Percentiles rank a stretch among this genome's conserved stretches.
phyloP scores from a whole-genome alignment of 306 rosid genomes.

The Argentina anserina region DNA sequence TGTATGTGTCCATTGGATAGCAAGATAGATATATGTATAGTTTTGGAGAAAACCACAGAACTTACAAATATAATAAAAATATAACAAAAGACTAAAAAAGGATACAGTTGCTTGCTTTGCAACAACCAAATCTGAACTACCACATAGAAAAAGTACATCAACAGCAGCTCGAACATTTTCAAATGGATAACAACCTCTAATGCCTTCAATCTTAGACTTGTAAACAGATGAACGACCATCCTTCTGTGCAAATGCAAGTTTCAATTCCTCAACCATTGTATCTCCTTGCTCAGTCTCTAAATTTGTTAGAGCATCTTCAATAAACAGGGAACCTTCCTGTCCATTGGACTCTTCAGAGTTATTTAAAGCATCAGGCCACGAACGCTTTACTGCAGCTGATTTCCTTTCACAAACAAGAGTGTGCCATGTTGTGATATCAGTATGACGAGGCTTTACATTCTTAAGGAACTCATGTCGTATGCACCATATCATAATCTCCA shows the following conservation, averaged over 20 bases:
- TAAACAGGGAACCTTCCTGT: conserved; percentile 68
- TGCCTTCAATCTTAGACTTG: conserved; percentile 51
- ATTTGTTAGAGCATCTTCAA: conserved; percentile 85
- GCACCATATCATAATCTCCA: conserved; percentile 92
- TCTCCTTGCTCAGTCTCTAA: conserved; percentile 63
- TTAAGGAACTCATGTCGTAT: conserved; percentile 69
- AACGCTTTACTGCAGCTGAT: conserved; percentile 71
- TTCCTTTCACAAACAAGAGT: conserved; percentile 59
- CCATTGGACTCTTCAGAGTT: conserved; percentile 55
- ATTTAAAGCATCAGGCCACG: conserved; percentile 87
- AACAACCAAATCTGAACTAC: conserved; percentile 77
- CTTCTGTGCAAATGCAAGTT: conserved; percentile 59
- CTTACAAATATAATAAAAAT: background rate
- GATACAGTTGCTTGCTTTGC: conserved; percentile 99
- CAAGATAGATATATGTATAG: background rate
- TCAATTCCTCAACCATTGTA: conserved; percentile 51
- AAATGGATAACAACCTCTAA: conserved; percentile 75
- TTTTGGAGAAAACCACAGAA: conserved; percentile 16
- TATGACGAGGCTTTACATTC: conserved; percentile 47
- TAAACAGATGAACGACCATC: conserved; percentile 43
- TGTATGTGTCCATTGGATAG: background rate
- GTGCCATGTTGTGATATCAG: conserved; percentile 58
- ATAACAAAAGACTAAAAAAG: conserved; percentile 22
- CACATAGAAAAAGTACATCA: conserved; percentile 75
- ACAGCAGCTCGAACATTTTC: conserved; percentile 74